These are phyloP conservation scores for Euphorbia schlechtendalii DNA, from an alignment of 441 rosid genomes.

Conservation along the genomic window DNA sequence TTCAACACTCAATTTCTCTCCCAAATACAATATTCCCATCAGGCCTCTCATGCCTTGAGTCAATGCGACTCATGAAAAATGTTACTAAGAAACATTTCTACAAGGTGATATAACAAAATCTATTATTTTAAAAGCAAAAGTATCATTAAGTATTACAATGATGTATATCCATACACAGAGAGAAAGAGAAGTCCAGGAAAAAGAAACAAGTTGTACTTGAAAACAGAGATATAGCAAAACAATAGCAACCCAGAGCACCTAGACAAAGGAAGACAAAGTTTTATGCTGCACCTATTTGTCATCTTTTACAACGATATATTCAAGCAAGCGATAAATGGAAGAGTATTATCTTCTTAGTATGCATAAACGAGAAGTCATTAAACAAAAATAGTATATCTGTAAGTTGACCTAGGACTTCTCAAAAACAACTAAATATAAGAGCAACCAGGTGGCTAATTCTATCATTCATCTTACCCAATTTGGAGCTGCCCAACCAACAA, in stretches of 20 bases:
- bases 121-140: neutral
- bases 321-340: too few relatives aligned
- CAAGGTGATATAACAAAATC: neutral
- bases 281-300: too few relatives aligned
- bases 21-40: too few relatives aligned
- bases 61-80: neutral
- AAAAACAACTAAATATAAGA: too few relatives aligned
- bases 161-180: neutral
- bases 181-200: neutral
- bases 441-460: too few relatives aligned
- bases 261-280: neutral
- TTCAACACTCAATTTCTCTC: neutral
- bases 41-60: neutral
- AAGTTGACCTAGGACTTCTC: neutral
- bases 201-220: neutral
- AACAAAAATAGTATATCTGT: neutral
- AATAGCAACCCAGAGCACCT: neutral
- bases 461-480: constrained; percentile 55
- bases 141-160: neutral
- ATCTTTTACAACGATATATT: too few relatives aligned
- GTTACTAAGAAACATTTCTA: neutral
- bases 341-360: too few relatives aligned
- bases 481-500: constrained; percentile 91
- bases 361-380: too few relatives aligned
- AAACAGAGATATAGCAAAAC: too few relatives aligned